Conservation (phyloP, 2,329 filamentous ascomycete genomes). For the Aspergillus sp. region DNA sequence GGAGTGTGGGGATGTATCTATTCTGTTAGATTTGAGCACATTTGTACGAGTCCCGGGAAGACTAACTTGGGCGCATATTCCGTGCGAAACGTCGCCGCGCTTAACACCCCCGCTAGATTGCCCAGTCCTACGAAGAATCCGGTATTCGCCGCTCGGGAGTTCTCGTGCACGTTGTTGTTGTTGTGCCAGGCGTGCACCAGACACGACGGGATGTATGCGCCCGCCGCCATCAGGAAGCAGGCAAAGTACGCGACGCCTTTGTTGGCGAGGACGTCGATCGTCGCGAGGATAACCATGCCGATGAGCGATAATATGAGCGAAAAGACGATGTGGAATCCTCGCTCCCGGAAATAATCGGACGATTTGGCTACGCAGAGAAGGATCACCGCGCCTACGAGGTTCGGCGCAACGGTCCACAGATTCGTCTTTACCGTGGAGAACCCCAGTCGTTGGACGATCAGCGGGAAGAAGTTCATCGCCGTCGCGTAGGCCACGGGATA, state of each 20-base stretch:
- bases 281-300: conserved; percentile 47
- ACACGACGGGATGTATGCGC: conserved; percentile 48
- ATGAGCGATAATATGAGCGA: conserved; percentile 41
- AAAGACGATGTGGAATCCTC: conserved; percentile 48
- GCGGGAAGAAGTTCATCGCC: conserved; percentile 49
- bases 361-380: conserved; percentile 46
- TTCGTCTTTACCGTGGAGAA: conserved; percentile 49
- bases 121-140: conserved; percentile 50
- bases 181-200: conserved; percentile 54
- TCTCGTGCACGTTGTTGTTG: conserved; percentile 55
- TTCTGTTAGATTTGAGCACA: background rate
- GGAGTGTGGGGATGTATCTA: conserved; percentile 48
- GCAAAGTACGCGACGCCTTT: conserved; percentile 52
- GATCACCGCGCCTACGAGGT: conserved; percentile 48
- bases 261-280: conserved; percentile 43
- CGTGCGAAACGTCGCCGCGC: conserved; percentile 46
- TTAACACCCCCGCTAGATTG: conserved; percentile 51
- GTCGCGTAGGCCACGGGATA: conserved; percentile 51
- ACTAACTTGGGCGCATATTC: conserved; percentile 47
- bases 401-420: conserved; percentile 51
- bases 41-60: too few relatives aligned
- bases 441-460: conserved; percentile 48
- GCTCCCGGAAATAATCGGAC: conserved; percentile 47
- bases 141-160: conserved; percentile 49
- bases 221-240: conserved; percentile 47